phyloP scores from a whole-genome alignment of 805 yeast genomes.

The Cyberlindnera misumaiensis region DNA sequence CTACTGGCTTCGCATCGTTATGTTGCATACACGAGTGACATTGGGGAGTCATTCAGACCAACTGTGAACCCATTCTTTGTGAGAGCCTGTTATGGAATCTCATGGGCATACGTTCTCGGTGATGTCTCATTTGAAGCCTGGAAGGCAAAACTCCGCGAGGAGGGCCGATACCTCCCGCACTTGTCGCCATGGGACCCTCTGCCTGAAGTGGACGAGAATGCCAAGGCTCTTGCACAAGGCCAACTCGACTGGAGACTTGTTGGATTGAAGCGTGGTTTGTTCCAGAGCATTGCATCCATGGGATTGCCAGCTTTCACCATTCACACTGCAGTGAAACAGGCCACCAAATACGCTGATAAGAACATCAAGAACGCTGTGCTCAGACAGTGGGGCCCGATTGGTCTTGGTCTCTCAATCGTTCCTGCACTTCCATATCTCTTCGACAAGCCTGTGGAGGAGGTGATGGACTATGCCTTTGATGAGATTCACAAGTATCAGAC shows the following conservation, averaged over 20 bases:
- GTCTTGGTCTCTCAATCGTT: constrained; percentile 67
- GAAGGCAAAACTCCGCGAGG: constrained; percentile 59
- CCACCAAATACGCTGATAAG: constrained; percentile 51
- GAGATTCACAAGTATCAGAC: constrained; percentile 32
- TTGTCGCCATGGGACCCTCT: constrained; percentile 60
- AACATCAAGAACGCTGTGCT: constrained; percentile 41
- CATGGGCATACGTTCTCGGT: constrained; percentile 71
- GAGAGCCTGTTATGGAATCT: constrained; percentile 57
- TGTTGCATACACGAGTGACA: constrained; percentile 81
- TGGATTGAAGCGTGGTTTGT: constrained; percentile 64
- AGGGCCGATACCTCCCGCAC: constrained; percentile 56
- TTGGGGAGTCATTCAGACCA: constrained; percentile 83
- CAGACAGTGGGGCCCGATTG: constrained; percentile 70
- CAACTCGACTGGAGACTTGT: constrained; percentile 60
- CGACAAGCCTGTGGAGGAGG: constrained; percentile 76
- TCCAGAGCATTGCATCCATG: constrained; percentile 80
- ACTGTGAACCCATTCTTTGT: constrained; percentile 69
- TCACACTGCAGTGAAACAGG: constrained; percentile 67
- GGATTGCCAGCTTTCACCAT: constrained; percentile 83
- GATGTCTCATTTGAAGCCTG: constrained; percentile 72
- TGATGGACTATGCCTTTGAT: constrained; percentile 55
- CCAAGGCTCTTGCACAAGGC: constrained; percentile 31
- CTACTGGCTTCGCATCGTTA: constrained; percentile 69
- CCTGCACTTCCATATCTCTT: constrained; percentile 73
- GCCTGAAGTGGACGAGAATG: constrained; percentile 33